phyloP scores from a whole-genome alignment of 73 alveolate species.

The Loxodes magnus region DNA sequence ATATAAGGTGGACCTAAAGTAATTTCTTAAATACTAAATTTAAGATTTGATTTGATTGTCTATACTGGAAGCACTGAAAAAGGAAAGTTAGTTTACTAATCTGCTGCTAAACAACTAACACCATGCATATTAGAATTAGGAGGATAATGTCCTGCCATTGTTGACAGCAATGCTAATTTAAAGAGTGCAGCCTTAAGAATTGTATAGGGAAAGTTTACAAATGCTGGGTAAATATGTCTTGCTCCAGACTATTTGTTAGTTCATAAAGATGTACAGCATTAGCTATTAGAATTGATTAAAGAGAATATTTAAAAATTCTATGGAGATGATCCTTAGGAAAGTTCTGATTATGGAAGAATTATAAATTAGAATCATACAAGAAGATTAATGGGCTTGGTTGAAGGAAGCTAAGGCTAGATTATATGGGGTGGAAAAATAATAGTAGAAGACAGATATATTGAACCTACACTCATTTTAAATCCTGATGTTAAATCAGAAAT shows the following conservation, averaged over 20 bases:
- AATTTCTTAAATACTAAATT: conserved; percentile 41
- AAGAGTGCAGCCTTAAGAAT: conserved; percentile 73
- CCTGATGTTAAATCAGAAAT: conserved; percentile 22
- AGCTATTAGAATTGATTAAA: conserved; percentile 43
- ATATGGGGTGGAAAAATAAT: conserved; percentile 63
- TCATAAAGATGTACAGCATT: conserved; percentile 38
- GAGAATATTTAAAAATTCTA: conserved; percentile 34
- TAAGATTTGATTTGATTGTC: conserved; percentile 62
- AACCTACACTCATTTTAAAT: conserved; percentile 36
- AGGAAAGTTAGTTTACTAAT: conserved; percentile 74
- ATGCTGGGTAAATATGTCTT: conserved; percentile 81
- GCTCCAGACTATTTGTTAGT: conserved; percentile 82
- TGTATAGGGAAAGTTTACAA: conserved; percentile 67
- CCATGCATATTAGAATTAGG: conserved; percentile 86
- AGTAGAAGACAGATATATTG: conserved; percentile 10
- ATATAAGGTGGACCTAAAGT: conserved; percentile 77
- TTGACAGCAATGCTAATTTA: conserved; percentile 67
- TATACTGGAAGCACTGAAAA: conserved; percentile 85
- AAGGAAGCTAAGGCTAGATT: conserved; percentile 53
- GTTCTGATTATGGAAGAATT: conserved; percentile 51
- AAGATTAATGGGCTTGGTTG: conserved; percentile 49
- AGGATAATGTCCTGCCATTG: conserved; percentile 83
- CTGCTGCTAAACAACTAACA: conserved; percentile 72
- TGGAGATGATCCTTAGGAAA: conserved; percentile 59
- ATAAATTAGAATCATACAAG: conserved; percentile 55